A percentile compares a stretch with the other conserved stretches of the same genome.
These are phyloP conservation scores for Talaromyces wortmannii DNA, from an alignment of 495 filamentous ascomycete species.

Conservation along the genomic window DNA sequence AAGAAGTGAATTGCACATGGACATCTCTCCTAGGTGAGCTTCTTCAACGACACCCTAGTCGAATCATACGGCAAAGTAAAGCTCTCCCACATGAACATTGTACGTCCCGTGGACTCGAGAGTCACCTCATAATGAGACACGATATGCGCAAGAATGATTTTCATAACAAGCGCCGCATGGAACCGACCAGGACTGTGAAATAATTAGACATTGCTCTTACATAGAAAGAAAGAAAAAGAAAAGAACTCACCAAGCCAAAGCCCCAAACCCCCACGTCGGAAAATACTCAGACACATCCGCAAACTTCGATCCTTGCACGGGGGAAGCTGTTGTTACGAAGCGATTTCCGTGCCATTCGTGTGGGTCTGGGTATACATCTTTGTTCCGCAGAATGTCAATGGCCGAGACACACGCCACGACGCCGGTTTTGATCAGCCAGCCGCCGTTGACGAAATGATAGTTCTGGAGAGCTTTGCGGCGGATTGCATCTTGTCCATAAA, in stretches of 20 bases:
- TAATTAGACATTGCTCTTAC: neutral
- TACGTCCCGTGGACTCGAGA: neutral
- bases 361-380: neutral
- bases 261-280: conserved; percentile 3
- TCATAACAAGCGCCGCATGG: neutral
- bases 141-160: neutral
- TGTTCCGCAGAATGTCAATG: neutral
- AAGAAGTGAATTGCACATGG: neutral
- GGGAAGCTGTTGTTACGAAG: neutral
- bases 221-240: no score
- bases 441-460: neutral
- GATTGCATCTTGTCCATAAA: neutral
- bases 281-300: conserved; percentile 4
- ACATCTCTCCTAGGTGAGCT: neutral
- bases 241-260: neutral
- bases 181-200: neutral
- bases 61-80: neutral
- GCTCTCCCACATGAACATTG: neutral
- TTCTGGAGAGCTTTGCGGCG: neutral
- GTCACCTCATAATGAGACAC: neutral
- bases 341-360: neutral
- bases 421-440: neutral
- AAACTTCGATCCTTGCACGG: neutral
- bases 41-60: neutral
- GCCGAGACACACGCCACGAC: neutral